Evolutionary conservation across 2,329 filamentous ascomycete species (phyloP), one percentile per base, ranked within the genome.

Genomic region (Cladophialophora yegresii): DNA sequence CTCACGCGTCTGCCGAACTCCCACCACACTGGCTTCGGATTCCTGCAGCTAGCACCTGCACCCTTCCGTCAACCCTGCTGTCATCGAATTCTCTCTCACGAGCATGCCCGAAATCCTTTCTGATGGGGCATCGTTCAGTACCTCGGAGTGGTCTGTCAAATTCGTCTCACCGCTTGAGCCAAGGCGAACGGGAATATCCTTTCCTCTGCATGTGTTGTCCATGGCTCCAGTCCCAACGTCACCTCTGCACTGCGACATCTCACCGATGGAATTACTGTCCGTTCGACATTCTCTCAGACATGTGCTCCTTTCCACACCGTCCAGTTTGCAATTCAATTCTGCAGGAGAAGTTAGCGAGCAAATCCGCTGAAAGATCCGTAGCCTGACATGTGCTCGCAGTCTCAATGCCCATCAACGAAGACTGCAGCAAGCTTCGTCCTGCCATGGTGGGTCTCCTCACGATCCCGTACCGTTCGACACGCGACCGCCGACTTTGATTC

Each of bases 181-280:
- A 49, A 59, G 57, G 23, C 57, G 43, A 59, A 45, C 43, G 22
- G 12, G 50, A 13, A 33, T 30, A 32, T 33, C 57, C 8, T 13
- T 59, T n/a, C 43, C 33, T 30, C 60, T 58, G 60, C 64, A 67
- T 67, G 65, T 54, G 65, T 32, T 67, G 65, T 56, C 61, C 53
- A 36, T 55, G 57, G 47, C 58, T 61, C 57, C 61, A 60, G 3
- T 60, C 56, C 47, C 36, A 12, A 45, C 26, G 40, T 54, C 28
- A 26, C 22, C 10, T n/a, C 50, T 26, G 32, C n/a, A 2, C 26
- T 54, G 33, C 28, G 30, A 20, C 7, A 20, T 51, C 57, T 59
- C 57, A 59, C 57, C 57, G 57, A 59, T 59, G 28, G n/a, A 43
- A 36, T 45, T 36, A 26, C 20, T 16, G 28, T 58, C 45, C 55